A percentile compares a stretch with the other conserved stretches of the same genome.
phyloP scores from a whole-genome alignment of 306 rosid genomes.

The Erythrophleum fordii region DNA sequence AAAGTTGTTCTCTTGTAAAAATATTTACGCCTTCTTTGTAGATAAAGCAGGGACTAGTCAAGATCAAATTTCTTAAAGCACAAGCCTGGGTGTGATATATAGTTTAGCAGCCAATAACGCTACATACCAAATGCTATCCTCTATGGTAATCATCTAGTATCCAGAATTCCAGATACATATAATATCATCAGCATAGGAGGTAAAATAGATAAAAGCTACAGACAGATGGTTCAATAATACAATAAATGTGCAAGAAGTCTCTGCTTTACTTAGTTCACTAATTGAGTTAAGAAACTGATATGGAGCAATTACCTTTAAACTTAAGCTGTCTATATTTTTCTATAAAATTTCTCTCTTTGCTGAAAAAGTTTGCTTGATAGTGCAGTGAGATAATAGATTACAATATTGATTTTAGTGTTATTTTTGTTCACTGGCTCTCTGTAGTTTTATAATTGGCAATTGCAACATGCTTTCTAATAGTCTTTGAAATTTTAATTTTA shows the following conservation, averaged over 20 bases:
- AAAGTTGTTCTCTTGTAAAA: not conserved
- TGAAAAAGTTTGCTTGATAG: too few relatives aligned
- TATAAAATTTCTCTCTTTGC: too few relatives aligned
- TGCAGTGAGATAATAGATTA: not conserved
- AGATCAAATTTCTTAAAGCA: slow-evolving; percentile 14
- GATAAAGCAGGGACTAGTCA: not conserved
- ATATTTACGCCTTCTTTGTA: not conserved
- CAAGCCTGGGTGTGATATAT: not conserved
- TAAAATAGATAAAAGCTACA: not conserved
- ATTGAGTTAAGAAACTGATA: not conserved
- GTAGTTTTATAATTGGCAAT: slow-evolving; percentile 22
- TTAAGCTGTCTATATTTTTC: too few relatives aligned
- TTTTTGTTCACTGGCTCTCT: slow-evolving; percentile 23
- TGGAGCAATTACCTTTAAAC: too few relatives aligned
- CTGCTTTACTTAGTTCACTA: not conserved
- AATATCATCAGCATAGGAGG: slow-evolving; percentile 9
- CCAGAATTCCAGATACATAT: slow-evolving; percentile 10
- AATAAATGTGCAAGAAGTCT: slow-evolving; percentile 6
- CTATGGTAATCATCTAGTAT: slow-evolving; percentile 1
- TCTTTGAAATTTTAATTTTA: slow-evolving; percentile 24
- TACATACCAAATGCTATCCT: not conserved
- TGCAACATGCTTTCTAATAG: slow-evolving; percentile 18
- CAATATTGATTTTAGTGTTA: not conserved
- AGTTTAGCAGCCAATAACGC: slow-evolving; percentile 30
- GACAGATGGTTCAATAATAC: not conserved